These are phyloP conservation scores for Ceraceosorus bombacis DNA, from an alignment of 1,284 basidiomycete species.

Conservation along the genomic window DNA sequence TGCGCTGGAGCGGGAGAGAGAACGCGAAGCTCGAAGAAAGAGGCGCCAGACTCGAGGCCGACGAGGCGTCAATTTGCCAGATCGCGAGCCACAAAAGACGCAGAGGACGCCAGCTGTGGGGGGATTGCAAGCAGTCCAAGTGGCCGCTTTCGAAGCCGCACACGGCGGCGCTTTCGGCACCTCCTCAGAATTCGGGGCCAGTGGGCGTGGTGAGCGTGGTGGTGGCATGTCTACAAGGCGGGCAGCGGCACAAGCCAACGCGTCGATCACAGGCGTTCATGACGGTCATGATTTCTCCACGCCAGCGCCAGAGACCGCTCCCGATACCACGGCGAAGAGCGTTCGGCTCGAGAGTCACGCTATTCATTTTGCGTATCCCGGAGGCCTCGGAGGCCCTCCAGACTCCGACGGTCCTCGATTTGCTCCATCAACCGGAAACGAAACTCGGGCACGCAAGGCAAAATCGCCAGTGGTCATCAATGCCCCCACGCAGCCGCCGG, in stretches of 20 bases:
- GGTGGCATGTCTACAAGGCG: slow-evolving; percentile 19
- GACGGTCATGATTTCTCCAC: slow-evolving; percentile 21
- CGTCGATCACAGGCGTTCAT: slow-evolving; percentile 18
- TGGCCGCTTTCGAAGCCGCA: slow-evolving; percentile 1
- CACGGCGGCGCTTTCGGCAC: slow-evolving; percentile 17
- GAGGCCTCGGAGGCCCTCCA: slow-evolving; percentile 34
- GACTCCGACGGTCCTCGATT: slow-evolving; percentile 31
- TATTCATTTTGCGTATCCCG: slow-evolving; percentile 39
- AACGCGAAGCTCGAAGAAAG: slow-evolving; percentile 81
- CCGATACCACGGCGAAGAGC: slow-evolving; percentile 6
- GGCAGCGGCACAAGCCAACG: slow-evolving; percentile 39
- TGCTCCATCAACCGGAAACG: slow-evolving; percentile 13
- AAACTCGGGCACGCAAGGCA: not conserved
- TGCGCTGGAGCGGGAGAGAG: slow-evolving; percentile 83
- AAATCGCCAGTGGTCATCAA: not conserved
- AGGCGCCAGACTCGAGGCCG: slow-evolving; percentile 75
- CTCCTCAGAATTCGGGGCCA: slow-evolving; percentile 6
- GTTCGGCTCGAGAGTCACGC: slow-evolving; percentile 29
- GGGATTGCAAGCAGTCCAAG: slow-evolving; percentile 32
- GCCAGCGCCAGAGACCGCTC: slow-evolving; percentile 26
- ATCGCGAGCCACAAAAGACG: slow-evolving; percentile 85
- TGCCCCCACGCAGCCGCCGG: not conserved
- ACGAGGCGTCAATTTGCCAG: slow-evolving; percentile 79
- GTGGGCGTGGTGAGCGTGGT: not conserved
- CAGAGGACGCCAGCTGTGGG: slow-evolving; percentile 56